Evolutionary conservation across 2,329 filamentous ascomycete genomes (phyloP).

Genomic region (Fusarium scirpi): DNA sequence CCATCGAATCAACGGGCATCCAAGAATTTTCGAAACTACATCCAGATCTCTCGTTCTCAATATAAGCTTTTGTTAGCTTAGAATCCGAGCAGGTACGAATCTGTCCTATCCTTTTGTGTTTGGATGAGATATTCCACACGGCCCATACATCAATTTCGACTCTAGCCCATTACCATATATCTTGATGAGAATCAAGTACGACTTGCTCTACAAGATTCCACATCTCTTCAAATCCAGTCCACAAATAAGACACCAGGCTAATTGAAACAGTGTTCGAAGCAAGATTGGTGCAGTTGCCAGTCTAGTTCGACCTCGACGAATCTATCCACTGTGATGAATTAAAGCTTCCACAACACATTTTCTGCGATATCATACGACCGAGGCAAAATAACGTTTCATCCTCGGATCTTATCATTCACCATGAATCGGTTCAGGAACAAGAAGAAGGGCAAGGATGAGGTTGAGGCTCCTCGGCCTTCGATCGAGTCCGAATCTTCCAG

Average conservation of each 20-base stretch:
- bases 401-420: slow-evolving; percentile 17
- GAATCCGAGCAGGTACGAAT: slow-evolving; percentile 38
- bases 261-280: slow-evolving; percentile 22
- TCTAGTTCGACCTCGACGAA: slow-evolving; percentile 22
- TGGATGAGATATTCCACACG: background rate
- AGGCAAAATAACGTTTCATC: slow-evolving; percentile 8
- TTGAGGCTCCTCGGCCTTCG: slow-evolving; percentile 59
- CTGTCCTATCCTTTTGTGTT: background rate
- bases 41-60: slow-evolving; percentile 12
- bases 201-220: background rate
- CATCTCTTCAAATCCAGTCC: background rate
- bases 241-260: slow-evolving; percentile 14
- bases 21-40: slow-evolving; percentile 10
- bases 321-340: slow-evolving; percentile 39
- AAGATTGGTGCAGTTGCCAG: slow-evolving; percentile 26
- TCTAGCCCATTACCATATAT: background rate
- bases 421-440: slow-evolving; percentile 85
- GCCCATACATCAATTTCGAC: background rate
- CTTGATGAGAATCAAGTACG: background rate
- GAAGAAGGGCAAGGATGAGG: slow-evolving; percentile 75
- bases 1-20: slow-evolving; percentile 2
- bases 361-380: slow-evolving; percentile 3
- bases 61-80: slow-evolving; percentile 4
- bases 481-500: slow-evolving; percentile 66
- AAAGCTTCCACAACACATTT: slow-evolving; percentile 14